phyloP scores from a whole-genome alignment of 352 stramenopile species.

The Phytophthora cactorum region DNA sequence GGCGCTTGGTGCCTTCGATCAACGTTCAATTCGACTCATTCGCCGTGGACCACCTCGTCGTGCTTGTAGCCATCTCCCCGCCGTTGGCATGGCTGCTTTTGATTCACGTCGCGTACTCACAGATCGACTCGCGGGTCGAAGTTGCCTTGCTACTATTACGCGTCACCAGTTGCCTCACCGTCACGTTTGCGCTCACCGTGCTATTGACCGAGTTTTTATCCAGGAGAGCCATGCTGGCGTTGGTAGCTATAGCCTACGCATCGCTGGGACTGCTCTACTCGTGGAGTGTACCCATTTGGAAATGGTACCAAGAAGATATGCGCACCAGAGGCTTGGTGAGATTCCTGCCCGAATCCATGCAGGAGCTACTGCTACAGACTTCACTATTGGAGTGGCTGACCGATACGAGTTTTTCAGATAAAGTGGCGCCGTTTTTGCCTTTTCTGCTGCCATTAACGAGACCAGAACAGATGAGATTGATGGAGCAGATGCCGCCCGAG shows the following conservation, averaged over 20 bases:
- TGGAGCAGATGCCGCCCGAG: slow-evolving; percentile 74
- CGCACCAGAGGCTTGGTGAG: slow-evolving; percentile 60
- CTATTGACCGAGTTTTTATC: slow-evolving; percentile 83
- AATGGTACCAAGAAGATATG: slow-evolving; percentile 76
- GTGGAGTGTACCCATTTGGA: slow-evolving; percentile 80
- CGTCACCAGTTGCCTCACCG: slow-evolving; percentile 64
- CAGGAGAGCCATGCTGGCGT: slow-evolving; percentile 69
- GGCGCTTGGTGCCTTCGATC: slow-evolving; percentile 52
- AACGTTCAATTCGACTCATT: slow-evolving; percentile 63
- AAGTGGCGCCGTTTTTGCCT: slow-evolving; percentile 71
- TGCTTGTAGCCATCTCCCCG: slow-evolving; percentile 68
- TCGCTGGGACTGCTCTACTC: slow-evolving; percentile 73
- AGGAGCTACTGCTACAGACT: slow-evolving; percentile 72
- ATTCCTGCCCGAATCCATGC: slow-evolving; percentile 62
- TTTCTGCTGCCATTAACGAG: slow-evolving; percentile 79
- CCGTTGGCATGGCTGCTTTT: slow-evolving; percentile 70
- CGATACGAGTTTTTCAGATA: slow-evolving; percentile 75
- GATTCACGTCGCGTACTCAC: slow-evolving; percentile 70
- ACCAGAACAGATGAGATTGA: slow-evolving; percentile 68
- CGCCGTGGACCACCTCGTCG: slow-evolving; percentile 70
- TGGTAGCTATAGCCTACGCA: slow-evolving; percentile 72
- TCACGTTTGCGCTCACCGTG: slow-evolving; percentile 75
- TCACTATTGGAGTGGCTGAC: slow-evolving; percentile 87
- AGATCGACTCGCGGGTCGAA: slow-evolving; percentile 53
- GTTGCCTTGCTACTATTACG: slow-evolving; percentile 63